These are phyloP conservation scores for Ascochyta fabae DNA, from an alignment of 2,329 filamentous ascomycete genomes.

Conservation along the genomic window DNA sequence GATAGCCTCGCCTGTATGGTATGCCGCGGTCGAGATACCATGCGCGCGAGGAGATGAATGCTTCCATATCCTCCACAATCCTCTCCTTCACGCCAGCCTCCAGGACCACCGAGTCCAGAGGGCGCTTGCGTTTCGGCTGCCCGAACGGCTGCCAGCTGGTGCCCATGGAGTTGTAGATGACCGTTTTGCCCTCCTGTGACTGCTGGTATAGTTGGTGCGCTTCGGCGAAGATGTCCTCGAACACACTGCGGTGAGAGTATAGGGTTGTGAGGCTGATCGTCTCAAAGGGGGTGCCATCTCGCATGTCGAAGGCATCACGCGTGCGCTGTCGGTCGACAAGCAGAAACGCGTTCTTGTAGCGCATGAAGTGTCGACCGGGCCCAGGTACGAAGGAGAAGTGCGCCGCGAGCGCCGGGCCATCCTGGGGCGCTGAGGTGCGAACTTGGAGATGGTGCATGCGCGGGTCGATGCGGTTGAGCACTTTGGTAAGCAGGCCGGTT, in stretches of 20 bases:
- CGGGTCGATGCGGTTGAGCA: slow-evolving; percentile 65
- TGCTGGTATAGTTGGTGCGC: slow-evolving; percentile 80
- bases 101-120: slow-evolving; percentile 84
- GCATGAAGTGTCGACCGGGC: slow-evolving; percentile 85
- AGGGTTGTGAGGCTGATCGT: slow-evolving; percentile 91
- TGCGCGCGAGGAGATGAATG: slow-evolving; percentile 77
- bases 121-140: slow-evolving; percentile 82
- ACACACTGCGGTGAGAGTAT: slow-evolving; percentile 86
- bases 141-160: slow-evolving; percentile 87
- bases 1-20: slow-evolving; percentile 86
- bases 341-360: slow-evolving; percentile 86
- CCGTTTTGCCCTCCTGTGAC: slow-evolving; percentile 88
- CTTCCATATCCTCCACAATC: slow-evolving; percentile 79
- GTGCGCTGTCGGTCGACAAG: slow-evolving; percentile 87
- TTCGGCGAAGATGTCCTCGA: slow-evolving; percentile 87
- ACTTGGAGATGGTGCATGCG: slow-evolving; percentile 69
- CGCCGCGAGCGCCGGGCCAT: slow-evolving; percentile 74
- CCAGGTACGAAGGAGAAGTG: slow-evolving; percentile 90
- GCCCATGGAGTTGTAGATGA: slow-evolving; percentile 85
- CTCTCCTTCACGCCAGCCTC: slow-evolving; percentile 82
- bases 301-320: slow-evolving; percentile 74
- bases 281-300: slow-evolving; percentile 89
- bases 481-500: slow-evolving; percentile 56
- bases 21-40: slow-evolving; percentile 97
- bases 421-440: slow-evolving; percentile 67